Percentiles rank a stretch among this genome's conserved stretches.
phyloP scores from a whole-genome alignment of 192 early-diverging fungal species.

The Linnemannia schmuckeri region DNA sequence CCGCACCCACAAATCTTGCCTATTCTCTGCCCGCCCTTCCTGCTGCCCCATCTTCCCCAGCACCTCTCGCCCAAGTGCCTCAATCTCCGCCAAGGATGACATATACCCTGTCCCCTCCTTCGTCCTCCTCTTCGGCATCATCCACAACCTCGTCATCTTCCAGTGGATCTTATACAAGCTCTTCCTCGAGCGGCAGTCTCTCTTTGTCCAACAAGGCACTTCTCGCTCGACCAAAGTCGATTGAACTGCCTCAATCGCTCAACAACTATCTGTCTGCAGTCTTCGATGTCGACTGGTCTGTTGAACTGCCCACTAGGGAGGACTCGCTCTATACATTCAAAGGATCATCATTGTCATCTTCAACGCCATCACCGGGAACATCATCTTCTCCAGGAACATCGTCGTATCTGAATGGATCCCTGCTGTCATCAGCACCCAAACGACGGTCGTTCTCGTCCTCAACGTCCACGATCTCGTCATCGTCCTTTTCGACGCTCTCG shows the following conservation, averaged over 20 bases:
- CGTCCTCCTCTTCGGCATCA: neutral
- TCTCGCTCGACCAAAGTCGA: conserved; percentile 26
- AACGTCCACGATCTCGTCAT: neutral
- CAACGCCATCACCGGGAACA: neutral
- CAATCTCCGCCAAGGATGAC: neutral
- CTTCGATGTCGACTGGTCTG: conserved; percentile 51
- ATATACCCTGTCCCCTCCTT: neutral
- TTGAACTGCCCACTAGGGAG: conserved; percentile 17
- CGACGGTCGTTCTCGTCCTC: neutral
- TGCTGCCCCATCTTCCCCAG: neutral
- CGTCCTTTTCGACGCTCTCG: neutral
- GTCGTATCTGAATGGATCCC: neutral
- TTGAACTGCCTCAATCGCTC: conserved; percentile 31
- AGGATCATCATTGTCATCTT: neutral
- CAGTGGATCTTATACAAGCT: neutral
- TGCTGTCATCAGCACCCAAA: conserved; percentile 8
- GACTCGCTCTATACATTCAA: conserved; percentile 34
- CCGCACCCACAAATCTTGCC: conserved; percentile 1
- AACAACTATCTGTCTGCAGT: conserved; percentile 39
- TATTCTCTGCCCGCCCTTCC: neutral
- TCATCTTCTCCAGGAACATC: neutral
- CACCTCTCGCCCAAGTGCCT: neutral
- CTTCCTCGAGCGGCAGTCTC: neutral
- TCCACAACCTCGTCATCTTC: neutral
- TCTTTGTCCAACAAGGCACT: neutral